Evolutionary conservation across 2,329 filamentous ascomycete species (phyloP).

Genomic region (Talaromyces marneffei): DNA sequence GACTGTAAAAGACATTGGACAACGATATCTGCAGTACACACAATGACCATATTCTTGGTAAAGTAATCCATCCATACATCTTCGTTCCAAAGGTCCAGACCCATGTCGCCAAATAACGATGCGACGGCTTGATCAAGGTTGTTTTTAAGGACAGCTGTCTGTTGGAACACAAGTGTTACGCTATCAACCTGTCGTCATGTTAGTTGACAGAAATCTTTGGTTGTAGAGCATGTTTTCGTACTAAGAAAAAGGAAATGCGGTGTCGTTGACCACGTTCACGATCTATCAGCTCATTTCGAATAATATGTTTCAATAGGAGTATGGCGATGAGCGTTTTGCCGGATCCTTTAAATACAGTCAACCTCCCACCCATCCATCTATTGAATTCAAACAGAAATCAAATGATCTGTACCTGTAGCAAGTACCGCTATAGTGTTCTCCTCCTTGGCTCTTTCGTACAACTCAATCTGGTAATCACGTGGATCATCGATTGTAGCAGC

Average conservation of each 20-base stretch:
- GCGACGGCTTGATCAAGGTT: constrained; percentile 74
- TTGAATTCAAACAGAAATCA: not conserved
- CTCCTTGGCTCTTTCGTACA: constrained; percentile 79
- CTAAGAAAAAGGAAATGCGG: constrained; percentile 78
- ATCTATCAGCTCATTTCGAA: constrained; percentile 70
- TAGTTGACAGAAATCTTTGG: constrained; percentile 12
- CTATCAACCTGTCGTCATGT: constrained; percentile 60
- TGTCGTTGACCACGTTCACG: constrained; percentile 55
- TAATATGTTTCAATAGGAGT: constrained; percentile 67
- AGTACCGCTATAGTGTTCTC: constrained; percentile 89
- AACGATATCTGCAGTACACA: constrained; percentile 87
- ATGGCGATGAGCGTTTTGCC: constrained; percentile 97
- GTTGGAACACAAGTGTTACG: constrained; percentile 84
- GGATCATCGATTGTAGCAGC: constrained; percentile 65
- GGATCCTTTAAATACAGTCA: constrained; percentile 51
- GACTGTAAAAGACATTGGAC: constrained; percentile 70
- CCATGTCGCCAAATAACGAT: constrained; percentile 67
- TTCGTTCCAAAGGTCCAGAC: constrained; percentile 55
- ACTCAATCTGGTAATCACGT: constrained; percentile 83
- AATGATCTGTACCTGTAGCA: constrained; percentile 54
- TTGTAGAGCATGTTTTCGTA: constrained; percentile 27
- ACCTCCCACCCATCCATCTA: not conserved
- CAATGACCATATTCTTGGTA: constrained; percentile 69
- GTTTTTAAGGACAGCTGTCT: constrained; percentile 70
- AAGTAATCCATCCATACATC: constrained; percentile 56